Conservation (phyloP, 2,329 filamentous ascomycete species). For the Xylariaceae sp. region DNA sequence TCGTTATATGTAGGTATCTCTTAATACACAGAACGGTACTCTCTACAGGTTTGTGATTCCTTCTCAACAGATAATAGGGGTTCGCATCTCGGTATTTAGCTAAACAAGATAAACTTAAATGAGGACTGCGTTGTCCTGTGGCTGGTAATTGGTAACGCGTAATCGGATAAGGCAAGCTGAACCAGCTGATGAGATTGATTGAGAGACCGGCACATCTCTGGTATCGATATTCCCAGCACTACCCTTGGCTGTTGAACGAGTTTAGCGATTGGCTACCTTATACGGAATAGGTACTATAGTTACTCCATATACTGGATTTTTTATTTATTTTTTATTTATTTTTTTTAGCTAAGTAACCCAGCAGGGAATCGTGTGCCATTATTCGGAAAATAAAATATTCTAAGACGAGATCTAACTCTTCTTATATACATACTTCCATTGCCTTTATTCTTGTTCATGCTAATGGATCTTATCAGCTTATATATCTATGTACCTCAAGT, state of each 20-base stretch:
- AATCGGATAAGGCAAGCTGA: constrained; percentile 12
- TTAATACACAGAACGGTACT: not conserved
- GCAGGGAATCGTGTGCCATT: too few species aligned
- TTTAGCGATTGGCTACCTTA: too few species aligned
- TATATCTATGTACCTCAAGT: too few species aligned
- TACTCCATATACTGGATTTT: too few species aligned
- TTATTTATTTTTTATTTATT: too few species aligned
- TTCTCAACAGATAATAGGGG: not conserved
- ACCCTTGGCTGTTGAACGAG: too few species aligned
- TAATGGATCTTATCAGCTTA: too few species aligned
- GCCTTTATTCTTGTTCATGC: too few species aligned
- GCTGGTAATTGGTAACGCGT: constrained; percentile 1
- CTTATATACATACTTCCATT: too few species aligned
- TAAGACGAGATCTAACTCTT: too few species aligned
- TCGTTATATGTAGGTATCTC: not conserved
- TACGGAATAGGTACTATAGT: not conserved
- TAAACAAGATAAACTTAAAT: not conserved
- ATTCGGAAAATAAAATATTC: too few species aligned
- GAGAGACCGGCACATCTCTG: not conserved
- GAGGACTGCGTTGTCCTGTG: not conserved
- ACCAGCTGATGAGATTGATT: constrained; percentile 4
- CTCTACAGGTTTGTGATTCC: not conserved
- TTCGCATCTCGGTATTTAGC: not conserved
- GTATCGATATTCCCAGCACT: not conserved
- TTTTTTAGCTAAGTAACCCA: too few species aligned